Base-by-base conservation (phyloP, 2,329 filamentous ascomycete species). In the Fonsecaea pedrosoi region DNA sequence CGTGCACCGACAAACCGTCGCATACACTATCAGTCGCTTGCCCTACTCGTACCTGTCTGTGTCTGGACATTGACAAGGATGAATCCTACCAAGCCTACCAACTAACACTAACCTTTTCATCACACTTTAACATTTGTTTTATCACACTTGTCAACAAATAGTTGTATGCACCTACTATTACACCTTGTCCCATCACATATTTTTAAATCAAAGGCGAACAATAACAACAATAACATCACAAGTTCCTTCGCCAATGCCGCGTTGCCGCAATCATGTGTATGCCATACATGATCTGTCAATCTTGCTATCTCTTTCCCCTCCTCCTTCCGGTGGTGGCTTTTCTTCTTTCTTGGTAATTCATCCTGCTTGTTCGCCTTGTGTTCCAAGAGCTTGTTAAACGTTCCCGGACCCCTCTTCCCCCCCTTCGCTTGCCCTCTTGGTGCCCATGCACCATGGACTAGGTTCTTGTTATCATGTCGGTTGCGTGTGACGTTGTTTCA, bases 91-190 rank as follows among this genome's bases (percentile, higher is more conserved):
- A 32, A 32, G 30, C 30, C 30, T 32, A 4, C 30, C 30, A 32
- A 32, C 30, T 32, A n/a, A 12, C 9, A n/a, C 34, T 37, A 12
- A 30, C 21, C 34, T 32, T 61, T 32, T 40, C 59, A 61, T 54
- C 45, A 50, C 45, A 50, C 45, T 50, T 50, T 25, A 18, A 50
- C 45, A 5, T 25, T 13, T 10, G n/a, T 38, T 38, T 4, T 55
- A 32, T 55, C 54, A 55, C 53, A 8, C 35, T 54, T 21, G 45
- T 57, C 66, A 57, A 59, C 66, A 68, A 68, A 21, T 45, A 21
- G 25, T 60, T 50, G 54, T 55, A 32, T 59, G 66, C 66, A 62
- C 54, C 54, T 62, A 42, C 42, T 50, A 32, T 32, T 32, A 32
- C 30, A 32, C 40, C 42, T 21, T 25, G 45, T 58, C 34, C 32